Conservation (phyloP, 768 basidiomycete genomes). For the Fibroporia radiculosa region DNA sequence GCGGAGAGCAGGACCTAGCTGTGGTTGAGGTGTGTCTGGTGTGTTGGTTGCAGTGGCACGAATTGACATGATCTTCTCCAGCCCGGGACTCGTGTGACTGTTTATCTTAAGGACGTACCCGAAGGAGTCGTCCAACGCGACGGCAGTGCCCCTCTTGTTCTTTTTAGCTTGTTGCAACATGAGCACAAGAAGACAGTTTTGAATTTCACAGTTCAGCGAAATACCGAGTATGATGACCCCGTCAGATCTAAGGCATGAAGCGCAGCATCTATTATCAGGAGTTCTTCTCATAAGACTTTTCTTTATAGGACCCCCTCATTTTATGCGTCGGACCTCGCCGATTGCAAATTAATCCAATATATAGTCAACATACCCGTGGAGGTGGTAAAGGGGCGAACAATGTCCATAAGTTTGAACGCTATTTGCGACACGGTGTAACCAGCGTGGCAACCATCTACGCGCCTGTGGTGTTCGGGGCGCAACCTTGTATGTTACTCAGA, state of each 20-base stretch:
- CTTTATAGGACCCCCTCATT: constrained; percentile 78
- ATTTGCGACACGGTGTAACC: constrained; percentile 73
- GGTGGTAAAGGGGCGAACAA: constrained; percentile 92
- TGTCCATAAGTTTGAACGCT: constrained; percentile 94
- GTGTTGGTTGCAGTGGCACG: not conserved
- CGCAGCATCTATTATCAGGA: not conserved
- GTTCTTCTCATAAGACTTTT: not conserved
- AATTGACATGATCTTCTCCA: constrained; percentile 24
- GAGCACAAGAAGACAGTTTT: constrained; percentile 94
- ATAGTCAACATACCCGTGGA: constrained; percentile 86
- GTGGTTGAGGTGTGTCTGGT: constrained; percentile 52
- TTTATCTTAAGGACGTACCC: constrained; percentile 73
- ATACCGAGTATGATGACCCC: constrained; percentile 86
- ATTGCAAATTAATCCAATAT: constrained; percentile 77
- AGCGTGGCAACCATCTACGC: constrained; percentile 85
- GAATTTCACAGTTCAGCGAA: constrained; percentile 89
- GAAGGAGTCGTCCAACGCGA: constrained; percentile 36
- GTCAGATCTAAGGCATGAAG: constrained; percentile 79
- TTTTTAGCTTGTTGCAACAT: constrained; percentile 85
- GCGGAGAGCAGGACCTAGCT: constrained; percentile 52
- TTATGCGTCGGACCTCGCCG: constrained; percentile 87
- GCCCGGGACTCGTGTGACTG: constrained; percentile 76
- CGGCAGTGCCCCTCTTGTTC: constrained; percentile 41
- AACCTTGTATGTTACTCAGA: constrained; percentile 68
- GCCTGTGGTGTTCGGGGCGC: constrained; percentile 81